Evolutionary conservation across 352 stramenopile species (phyloP), one percentile per base, ranked within the genome.

Genomic region (Pythium scleroteichum): DNA sequence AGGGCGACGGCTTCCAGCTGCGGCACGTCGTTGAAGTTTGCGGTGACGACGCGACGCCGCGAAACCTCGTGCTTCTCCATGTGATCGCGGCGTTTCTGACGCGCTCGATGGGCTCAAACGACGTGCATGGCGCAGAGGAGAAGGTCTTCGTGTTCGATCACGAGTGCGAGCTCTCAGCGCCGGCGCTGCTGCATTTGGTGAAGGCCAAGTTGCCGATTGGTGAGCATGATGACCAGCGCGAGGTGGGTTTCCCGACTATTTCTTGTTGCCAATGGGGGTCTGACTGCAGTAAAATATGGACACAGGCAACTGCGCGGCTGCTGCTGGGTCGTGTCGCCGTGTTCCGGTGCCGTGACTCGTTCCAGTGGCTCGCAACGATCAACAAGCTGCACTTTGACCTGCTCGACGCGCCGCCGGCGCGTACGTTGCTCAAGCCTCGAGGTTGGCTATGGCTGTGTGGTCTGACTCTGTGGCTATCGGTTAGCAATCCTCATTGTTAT

Each of bases 311-410:
- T 16, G 66, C 26, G 41, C 72, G 35, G 24, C 48, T 13, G 23
- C 22, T 64, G 4, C 33, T 87, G 41, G 56, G 53, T 14, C 66
- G 73, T 19, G 76, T 87, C 20, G 50, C 76, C 33, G 64, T 73
- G 1, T 87, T 72, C 52, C 64, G 64, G 41, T 91, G 82, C 50
- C 71, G 72, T 19, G 82, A 91, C 65, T 82, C 82, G 48, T 87
- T 86, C 58, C 79, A 91, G 63, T 86, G 78, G 76, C 76, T 91
- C 24, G 79, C 82, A 47, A 89, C 82, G 40, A 67, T 91, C 20
- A 91, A 88, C 54, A 72, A 89, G 23, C 55, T 91, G 26, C 82
- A 91, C 48, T 91, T 85, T 40, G 56, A 82, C 59, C 55, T 91
- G 22, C 62, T 87, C 26, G 64, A 86, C 5, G 66, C 64, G n/a